Conservation (phyloP, 2,329 filamentous ascomycete genomes). For the Diaporthe sp. region DNA sequence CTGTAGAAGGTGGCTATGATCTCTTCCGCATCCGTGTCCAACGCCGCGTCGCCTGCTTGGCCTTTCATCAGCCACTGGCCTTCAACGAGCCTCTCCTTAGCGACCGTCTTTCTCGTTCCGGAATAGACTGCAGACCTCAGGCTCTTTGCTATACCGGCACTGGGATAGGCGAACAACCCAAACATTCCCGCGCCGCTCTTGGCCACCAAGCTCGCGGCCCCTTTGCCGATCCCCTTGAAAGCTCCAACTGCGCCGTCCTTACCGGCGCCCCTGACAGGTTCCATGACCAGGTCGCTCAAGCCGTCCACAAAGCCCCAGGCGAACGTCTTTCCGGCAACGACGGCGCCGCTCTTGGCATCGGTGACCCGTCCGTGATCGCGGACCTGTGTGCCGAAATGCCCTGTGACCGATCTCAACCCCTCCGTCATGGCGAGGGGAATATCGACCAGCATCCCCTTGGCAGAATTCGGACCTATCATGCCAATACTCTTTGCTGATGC, state of each 20-base stretch:
- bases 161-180: neutral
- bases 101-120: neutral
- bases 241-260: neutral
- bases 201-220: neutral
- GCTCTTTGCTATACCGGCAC: neutral
- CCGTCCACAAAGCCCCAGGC: neutral
- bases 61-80: neutral
- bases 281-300: neutral
- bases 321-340: neutral
- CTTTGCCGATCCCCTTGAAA: neutral
- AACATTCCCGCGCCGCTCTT: neutral
- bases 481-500: neutral
- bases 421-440: neutral
- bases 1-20: neutral
- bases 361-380: neutral
- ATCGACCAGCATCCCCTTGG: neutral
- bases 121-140: neutral
- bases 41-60: neutral
- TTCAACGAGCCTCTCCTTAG: neutral
- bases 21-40: neutral
- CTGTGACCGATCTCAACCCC: neutral
- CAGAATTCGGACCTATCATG: neutral
- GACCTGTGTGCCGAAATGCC: neutral
- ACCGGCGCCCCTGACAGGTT: neutral
- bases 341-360: neutral